Evolutionary conservation across 2,329 filamentous ascomycete species (phyloP).

Genomic region (Sporothrix curviconia): DNA sequence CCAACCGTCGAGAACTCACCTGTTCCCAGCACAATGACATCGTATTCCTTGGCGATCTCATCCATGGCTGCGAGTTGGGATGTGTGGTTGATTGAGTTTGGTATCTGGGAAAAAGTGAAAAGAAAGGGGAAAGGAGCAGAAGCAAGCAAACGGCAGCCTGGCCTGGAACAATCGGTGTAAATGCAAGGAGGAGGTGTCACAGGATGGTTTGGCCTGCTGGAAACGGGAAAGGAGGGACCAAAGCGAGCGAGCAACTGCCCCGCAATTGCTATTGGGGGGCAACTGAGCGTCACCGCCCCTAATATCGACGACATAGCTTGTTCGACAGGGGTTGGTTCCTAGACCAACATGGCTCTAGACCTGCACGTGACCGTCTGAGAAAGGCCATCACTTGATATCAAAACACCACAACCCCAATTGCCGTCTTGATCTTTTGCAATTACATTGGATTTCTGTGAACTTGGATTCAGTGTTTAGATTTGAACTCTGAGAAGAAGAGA

Average conservation of each 20-base stretch:
- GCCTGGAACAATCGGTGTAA: slow-evolving; percentile 13
- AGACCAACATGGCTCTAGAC: background rate
- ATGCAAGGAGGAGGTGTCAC: background rate
- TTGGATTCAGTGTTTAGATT: too few relatives aligned
- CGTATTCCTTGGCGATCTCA: slow-evolving; percentile 96
- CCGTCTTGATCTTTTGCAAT: too few relatives aligned
- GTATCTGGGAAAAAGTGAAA: background rate
- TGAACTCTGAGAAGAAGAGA: too few relatives aligned
- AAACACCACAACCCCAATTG: background rate
- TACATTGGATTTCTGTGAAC: too few relatives aligned
- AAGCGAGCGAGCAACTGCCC: slow-evolving; percentile 9
- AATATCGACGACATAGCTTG: background rate
- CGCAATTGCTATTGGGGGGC: slow-evolving; percentile 15
- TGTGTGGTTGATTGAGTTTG: background rate
- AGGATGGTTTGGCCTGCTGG: slow-evolving; percentile 7
- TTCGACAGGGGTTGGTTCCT: background rate
- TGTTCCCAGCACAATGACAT: slow-evolving; percentile 97
- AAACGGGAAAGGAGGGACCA: slow-evolving; percentile 14
- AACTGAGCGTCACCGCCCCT: background rate
- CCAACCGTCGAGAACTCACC: slow-evolving; percentile 49
- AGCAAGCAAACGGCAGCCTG: background rate
- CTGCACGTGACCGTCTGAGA: too few relatives aligned
- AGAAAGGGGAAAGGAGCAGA: background rate
- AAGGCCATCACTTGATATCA: too few relatives aligned
- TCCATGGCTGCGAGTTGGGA: slow-evolving; percentile 61